phyloP scores from a whole-genome alignment of 306 rosid species.

The Prunus persica region Prunus_persica_NCBIv2 NC_034015.1:10491501-10492000 shows the following conservation, averaged over 20 bases:
- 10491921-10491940: background rate
- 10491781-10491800: background rate
- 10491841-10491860: background rate
- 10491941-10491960: background rate
- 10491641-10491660: constrained; percentile 89
- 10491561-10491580: constrained; percentile 93
- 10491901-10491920: background rate
- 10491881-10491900: background rate
- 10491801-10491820: background rate
- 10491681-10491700: background rate
- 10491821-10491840: background rate
- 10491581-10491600: constrained; percentile 84
- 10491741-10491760: background rate
- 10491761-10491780: background rate
- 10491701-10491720: constrained; percentile 3
- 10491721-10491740: background rate
- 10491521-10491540: constrained; percentile 78
- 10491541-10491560: constrained; percentile 91
- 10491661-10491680: constrained; percentile 54
- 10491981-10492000: constrained; percentile 63
- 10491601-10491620: constrained; percentile 96
- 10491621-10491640: constrained; percentile 76
- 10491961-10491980: constrained; percentile 7
- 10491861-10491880: background rate
- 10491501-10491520: constrained; percentile 87